Evolutionary conservation across 345 rosid genomes (phyloP), one percentile per base, ranked within the genome.

Genomic region (Barbarea vulgaris): DNA sequence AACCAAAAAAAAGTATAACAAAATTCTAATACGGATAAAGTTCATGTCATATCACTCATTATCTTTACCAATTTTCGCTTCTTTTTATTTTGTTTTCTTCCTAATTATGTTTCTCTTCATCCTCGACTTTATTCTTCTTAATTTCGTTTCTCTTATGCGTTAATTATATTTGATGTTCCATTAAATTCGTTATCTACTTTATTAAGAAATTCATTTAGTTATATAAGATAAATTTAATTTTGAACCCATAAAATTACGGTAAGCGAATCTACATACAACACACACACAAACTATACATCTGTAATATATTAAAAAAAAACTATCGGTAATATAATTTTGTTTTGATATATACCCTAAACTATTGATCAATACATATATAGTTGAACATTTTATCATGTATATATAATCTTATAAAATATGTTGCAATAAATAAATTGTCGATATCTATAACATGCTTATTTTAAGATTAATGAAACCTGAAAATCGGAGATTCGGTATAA

Each of bases 21-120:
- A 70, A 64, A 33, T 15, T 77, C 5, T 65, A 64, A 64, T 66
- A 66, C 18, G 64, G 73, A 77, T 77, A 72, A 77, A 71, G 63
- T 71, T 77, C 48, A 77, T 50, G 81, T 77, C 73, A 7, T 22
- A 58, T 77, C 67, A 77, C 36, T 77, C 67, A 12, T 22, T 58
- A 42, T 77, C 81, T 59, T 39, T 41, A 50, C 41, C 58, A 25
- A 15, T 10, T 47, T 64, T 46, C 13, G 11, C 51, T 25, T 69
- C 41, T 58, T 70, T 70, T 70, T 37, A 4, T 64, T 64, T 55
- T 57, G 67, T 48, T 77, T 64, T 64, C 75, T 63, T 61, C 30
- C 46, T 34, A 47, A 12, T 55, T 77, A 54, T 8, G 69, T 53
- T 62, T 74, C 31, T 75, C 18, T 62, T 6, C 3, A 12, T 4